These are phyloP conservation scores for Pseudonitzschia delicatissima DNA, from an alignment of 108 stramenopile genomes.

Conservation along the genomic window DNA sequence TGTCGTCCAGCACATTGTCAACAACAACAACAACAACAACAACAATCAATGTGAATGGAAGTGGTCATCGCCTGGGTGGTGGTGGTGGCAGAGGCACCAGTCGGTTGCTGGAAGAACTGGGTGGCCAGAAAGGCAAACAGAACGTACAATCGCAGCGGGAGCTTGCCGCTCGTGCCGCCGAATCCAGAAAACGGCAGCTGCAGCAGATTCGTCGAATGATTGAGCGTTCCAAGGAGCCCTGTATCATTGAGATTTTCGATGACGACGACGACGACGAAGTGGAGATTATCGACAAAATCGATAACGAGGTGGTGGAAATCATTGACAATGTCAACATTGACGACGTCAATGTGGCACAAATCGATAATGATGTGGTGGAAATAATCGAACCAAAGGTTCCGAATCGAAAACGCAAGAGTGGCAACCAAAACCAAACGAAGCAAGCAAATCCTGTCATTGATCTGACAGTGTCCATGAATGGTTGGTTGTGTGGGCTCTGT, in stretches of 20 bases:
- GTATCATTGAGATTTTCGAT: constrained; percentile 35
- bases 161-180: constrained; percentile 33
- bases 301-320: neutral
- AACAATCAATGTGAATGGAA: neutral
- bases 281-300: neutral
- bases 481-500: constrained; percentile 17
- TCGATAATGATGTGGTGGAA: neutral
- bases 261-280: constrained; percentile 9
- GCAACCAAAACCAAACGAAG: neutral
- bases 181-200: constrained; percentile 32
- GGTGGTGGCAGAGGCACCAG: constrained; percentile 1
- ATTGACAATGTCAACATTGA: neutral
- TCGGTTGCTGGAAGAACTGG: constrained; percentile 28
- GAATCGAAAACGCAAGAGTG: neutral
- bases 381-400: neutral
- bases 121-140: constrained; percentile 13
- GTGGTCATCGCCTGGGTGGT: constrained; percentile 39
- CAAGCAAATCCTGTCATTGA: neutral
- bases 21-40: neutral
- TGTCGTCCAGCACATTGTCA: neutral
- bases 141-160: constrained; percentile 17
- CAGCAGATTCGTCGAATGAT: constrained; percentile 29
- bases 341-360: neutral
- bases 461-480: constrained; percentile 8
- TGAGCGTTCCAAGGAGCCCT: constrained; percentile 38